Conservation (phyloP, 768 basidiomycete species). For the Agaricus blazei region DNA sequence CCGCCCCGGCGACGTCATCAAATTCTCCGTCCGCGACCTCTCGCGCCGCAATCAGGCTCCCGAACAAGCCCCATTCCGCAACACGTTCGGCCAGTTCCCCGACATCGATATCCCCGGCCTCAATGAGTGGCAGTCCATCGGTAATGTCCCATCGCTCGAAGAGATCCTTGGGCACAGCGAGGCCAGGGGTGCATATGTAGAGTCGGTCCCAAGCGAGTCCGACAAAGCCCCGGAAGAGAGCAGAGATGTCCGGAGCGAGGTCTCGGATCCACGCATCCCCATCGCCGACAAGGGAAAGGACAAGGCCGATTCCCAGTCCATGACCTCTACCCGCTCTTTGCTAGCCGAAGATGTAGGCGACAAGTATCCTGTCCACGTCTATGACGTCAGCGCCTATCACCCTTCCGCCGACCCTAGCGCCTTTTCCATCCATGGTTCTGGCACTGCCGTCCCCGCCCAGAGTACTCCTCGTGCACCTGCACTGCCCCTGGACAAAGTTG, state of each 20-base stretch:
- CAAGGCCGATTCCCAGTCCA: slow-evolving; percentile 29
- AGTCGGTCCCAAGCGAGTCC: slow-evolving; percentile 12
- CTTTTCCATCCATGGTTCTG: slow-evolving; percentile 2
- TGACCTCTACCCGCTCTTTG: slow-evolving; percentile 29
- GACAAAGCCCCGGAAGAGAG: slow-evolving; percentile 42
- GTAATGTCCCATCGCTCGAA: slow-evolving; percentile 26
- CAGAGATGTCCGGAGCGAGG: slow-evolving; percentile 28
- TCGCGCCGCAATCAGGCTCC: slow-evolving; percentile 28
- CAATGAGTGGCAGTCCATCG: slow-evolving; percentile 64
- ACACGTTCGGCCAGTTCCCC: slow-evolving; percentile 52
- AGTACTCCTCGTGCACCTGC: slow-evolving; percentile 30
- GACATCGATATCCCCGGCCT: slow-evolving; percentile 31
- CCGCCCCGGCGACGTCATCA: slow-evolving; percentile 33
- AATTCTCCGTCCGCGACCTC: slow-evolving; percentile 63
- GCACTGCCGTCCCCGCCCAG: slow-evolving; percentile 20
- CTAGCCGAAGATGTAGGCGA: slow-evolving; percentile 38
- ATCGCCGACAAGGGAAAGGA: slow-evolving; percentile 43
- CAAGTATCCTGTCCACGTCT: slow-evolving; percentile 63
- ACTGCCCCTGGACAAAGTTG: slow-evolving; percentile 11
- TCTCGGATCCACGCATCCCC: slow-evolving; percentile 18
- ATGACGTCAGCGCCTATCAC: slow-evolving; percentile 27
- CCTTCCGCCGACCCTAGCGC: background rate
- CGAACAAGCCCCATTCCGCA: slow-evolving; percentile 34
- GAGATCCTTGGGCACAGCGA: slow-evolving; percentile 29
- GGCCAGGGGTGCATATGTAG: slow-evolving; percentile 2